Evolutionary conservation across 352 stramenopile genomes (phyloP), one percentile per base, ranked within the genome.

Genomic region (Blastocystis sp.): DNA sequence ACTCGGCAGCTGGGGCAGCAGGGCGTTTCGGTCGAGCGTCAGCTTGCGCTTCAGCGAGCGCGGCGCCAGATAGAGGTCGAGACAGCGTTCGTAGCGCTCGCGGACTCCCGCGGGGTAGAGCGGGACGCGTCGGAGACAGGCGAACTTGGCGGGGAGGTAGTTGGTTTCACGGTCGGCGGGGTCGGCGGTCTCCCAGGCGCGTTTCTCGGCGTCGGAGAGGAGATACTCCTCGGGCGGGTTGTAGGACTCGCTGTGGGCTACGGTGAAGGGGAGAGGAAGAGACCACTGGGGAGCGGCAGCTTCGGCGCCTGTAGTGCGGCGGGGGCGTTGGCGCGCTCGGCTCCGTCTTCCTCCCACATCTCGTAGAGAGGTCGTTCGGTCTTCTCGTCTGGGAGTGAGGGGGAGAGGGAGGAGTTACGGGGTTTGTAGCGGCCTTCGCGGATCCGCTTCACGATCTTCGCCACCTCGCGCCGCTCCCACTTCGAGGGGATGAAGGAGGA

Each of bases 211-310:
- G 84, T 97, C 92, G 6, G 91, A 96, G 59, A 97, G 95, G 18
- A 99, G 72, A 87, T 99, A 99, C 90, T 99, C 97, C 79, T 97
- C 92, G 0, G 97, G 97, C 40, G 97, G 96, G 87, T 98, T 97
- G 91, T 99, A 99, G 77, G 93, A 98, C 88, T 98, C 95, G 44
- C 95, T 95, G 88, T 99, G 96, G 61, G 94, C 75, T 85, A 75
- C 14, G 3, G 9, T 72, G 75, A 48, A 95, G 0, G 97, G 97
- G 56, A 97, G 93, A 16, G 93, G 91, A 88, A 97, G 93, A n/a
- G n/a, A n/a, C 2, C 48, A 85, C 75, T 95, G 0, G 97, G 97
- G 56, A 97, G 93, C 14, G 93, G 91, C 88, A 97, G 93, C 89
- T 99, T 99, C 0, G 97, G 96, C 27, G 97, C 95, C 56, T 97